Conservation (phyloP, 2,329 filamentous ascomycete genomes). For the Phoma sp. region DNA sequence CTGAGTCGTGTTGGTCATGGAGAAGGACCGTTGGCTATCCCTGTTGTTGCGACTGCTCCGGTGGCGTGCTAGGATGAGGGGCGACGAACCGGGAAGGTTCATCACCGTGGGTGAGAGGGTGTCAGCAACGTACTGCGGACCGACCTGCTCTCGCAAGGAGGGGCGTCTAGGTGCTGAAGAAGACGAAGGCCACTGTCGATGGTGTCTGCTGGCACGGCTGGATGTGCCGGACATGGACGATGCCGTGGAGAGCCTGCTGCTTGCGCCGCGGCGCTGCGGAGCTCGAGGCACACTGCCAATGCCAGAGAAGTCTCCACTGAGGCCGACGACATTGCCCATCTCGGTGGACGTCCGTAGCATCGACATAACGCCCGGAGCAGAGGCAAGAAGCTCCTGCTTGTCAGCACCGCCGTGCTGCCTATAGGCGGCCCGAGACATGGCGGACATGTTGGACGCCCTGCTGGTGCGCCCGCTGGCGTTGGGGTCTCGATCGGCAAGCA, state of each 20-base stretch:
- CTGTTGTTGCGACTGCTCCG: slow-evolving; percentile 28
- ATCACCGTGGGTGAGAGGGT: slow-evolving; percentile 46
- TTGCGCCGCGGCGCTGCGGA: slow-evolving; percentile 40
- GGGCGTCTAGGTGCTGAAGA: slow-evolving; percentile 51
- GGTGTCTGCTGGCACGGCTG: slow-evolving; percentile 45
- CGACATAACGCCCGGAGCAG: slow-evolving; percentile 53
- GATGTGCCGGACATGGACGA: slow-evolving; percentile 54
- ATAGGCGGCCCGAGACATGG: slow-evolving; percentile 43
- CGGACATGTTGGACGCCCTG: slow-evolving; percentile 56
- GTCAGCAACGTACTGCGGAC: slow-evolving; percentile 51
- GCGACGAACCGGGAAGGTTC: slow-evolving; percentile 41
- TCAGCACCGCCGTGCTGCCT: slow-evolving; percentile 34
- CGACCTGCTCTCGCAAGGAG: slow-evolving; percentile 52
- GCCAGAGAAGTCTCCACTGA: slow-evolving; percentile 48
- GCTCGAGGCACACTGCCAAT: slow-evolving; percentile 49
- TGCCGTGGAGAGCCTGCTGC: slow-evolving; percentile 50
- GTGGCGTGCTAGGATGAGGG: slow-evolving; percentile 28
- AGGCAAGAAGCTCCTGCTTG: slow-evolving; percentile 42
- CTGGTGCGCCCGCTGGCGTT: slow-evolving; percentile 57
- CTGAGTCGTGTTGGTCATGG: slow-evolving; percentile 45
- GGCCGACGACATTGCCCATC: slow-evolving; percentile 54
- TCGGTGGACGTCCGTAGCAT: slow-evolving; percentile 61
- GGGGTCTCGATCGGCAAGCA: slow-evolving; percentile 55
- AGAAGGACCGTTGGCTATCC: slow-evolving; percentile 53
- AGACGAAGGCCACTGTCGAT: slow-evolving; percentile 48